Percentiles rank a stretch among this genome's conserved stretches.
Evolutionary conservation across 2,329 filamentous ascomycete species (phyloP).

Genomic region (Calonectria pteridis): DNA sequence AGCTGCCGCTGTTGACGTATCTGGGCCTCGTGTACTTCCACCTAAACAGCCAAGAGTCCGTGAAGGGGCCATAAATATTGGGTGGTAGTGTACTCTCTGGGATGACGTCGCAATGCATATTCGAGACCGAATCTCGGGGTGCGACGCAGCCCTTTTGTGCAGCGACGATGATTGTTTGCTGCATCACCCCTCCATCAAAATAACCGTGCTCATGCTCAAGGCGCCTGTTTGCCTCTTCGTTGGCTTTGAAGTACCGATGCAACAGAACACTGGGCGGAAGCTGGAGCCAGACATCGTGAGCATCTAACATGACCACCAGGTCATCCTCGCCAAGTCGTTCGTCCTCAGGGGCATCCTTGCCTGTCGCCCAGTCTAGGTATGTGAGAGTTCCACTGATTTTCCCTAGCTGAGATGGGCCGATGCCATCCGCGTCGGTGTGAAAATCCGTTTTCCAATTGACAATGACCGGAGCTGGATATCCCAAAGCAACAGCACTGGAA

Average conservation of each 20-base stretch:
- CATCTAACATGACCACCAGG: slow-evolving; percentile 46
- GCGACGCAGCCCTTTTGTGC: slow-evolving; percentile 44
- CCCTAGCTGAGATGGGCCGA: slow-evolving; percentile 43
- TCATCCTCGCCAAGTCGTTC: slow-evolving; percentile 43
- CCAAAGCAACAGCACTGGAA: slow-evolving; percentile 42
- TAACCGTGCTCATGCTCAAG: slow-evolving; percentile 32
- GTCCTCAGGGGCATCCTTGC: slow-evolving; percentile 24
- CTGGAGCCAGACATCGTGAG: slow-evolving; percentile 50
- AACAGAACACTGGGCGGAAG: slow-evolving; percentile 46
- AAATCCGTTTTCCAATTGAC: slow-evolving; percentile 48
- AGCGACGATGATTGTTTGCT: slow-evolving; percentile 42
- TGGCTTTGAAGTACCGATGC: slow-evolving; percentile 41
- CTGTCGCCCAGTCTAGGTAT: slow-evolving; percentile 42
- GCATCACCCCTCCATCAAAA: slow-evolving; percentile 33
- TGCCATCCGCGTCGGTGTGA: slow-evolving; percentile 36
- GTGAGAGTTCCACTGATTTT: slow-evolving; percentile 47
- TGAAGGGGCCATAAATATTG: slow-evolving; percentile 40
- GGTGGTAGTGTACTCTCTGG: slow-evolving; percentile 40
- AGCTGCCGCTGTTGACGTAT: slow-evolving; percentile 47
- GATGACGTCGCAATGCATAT: slow-evolving; percentile 40
- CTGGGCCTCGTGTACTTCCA: slow-evolving; percentile 43
- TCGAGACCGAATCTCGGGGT: slow-evolving; percentile 38
- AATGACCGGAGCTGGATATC: slow-evolving; percentile 47
- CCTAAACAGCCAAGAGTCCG: slow-evolving; percentile 31
- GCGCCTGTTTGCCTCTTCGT: slow-evolving; percentile 38